Evolutionary conservation across 2,329 filamentous ascomycete genomes (phyloP), one percentile per base, ranked within the genome.

Genomic region (Exutisphaerella laricina): DNA sequence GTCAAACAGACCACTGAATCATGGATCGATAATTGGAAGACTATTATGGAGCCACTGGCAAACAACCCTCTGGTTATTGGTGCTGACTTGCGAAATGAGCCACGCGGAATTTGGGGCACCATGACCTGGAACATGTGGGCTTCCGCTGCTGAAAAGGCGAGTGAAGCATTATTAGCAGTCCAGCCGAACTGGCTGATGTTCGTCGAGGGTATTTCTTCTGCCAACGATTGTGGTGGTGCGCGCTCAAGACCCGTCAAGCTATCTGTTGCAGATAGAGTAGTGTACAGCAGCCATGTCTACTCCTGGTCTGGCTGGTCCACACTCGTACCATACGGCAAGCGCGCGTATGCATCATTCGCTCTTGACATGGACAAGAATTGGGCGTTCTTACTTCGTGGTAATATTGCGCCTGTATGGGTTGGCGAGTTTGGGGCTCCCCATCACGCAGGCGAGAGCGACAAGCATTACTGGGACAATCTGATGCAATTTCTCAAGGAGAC

Each of bases 241-340:
- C 64, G 65, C 3, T 57, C 61, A 12, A 72, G 79, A 10, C 80
- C 80, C 2, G 67, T 85, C n/a, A 61, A 64, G 34, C 72, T 84
- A 33, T 72, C 76, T 44, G 59, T 78, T 5, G 63, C 70, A 5
- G 60, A 77, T 54, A 69, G 72, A 17, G 69, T 84, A 18, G 80
- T 85, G 22, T 85, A 84, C 66, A 81, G 79, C 46, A 74, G 78
- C 2, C 81, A 85, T 60, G 79, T 84, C 16, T 84, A 85, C 59
- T 69, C 71, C 22, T 85, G 81, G 81, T 83, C 79, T 12, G 81
- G 82, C 42, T 85, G 81, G 82, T 48, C 54, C 7, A 48, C 51
- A 2, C 49, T 53, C 26, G 74, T 78, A 2, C 73, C 78, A 4
- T 85, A 80, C 59, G 69, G 75, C 6, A 74, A 75, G 60, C 74